Evolutionary conservation across 2,329 filamentous ascomycete genomes (phyloP), one percentile per base, ranked within the genome.

Genomic region (Orbilia quercus): DNA sequence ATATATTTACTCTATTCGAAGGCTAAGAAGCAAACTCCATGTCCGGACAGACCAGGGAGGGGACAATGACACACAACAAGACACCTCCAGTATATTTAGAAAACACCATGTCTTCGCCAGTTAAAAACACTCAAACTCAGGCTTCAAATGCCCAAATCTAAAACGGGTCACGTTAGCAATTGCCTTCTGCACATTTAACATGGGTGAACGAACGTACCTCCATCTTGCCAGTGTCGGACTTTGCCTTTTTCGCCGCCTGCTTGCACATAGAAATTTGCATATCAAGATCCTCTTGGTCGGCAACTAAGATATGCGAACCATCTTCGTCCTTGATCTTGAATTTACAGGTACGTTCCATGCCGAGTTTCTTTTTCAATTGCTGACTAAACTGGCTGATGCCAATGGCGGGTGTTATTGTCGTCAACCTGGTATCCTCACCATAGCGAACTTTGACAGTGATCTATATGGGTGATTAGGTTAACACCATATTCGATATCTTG

Each of bases 291-390:
- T 99, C 95, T 81, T 97, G 91, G 80, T 99, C 95, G 28, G 90
- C 92, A 87, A 99, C 90, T 31, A 94, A 97, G 79, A 99, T 96
- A 90, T 97, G 94, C 79, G 98, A 94, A 1, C 90, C 90, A 63
- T 89, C 85, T 77, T 98, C 95, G 75, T 96, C 92, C 78, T 86
- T 87, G 77, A 93, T 87, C 84, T 95, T 95, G 81, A 97, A 89
- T 84, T 93, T 96, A 83, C 97, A 94, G 66, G 87, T 87, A 74
- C 89, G 83, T 63, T 86, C 84, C 64, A 97, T 84, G 12, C 86
- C 89, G 79, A 98, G 96, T 82, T 99, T 99, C 75, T 92, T 90
- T 50, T 90, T 86, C 70, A 99, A 90, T 72, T 89, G 88, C 74
- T 89, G 88, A 42, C 90, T 88, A 47, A 99, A 88, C 70, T 94